A percentile compares a stretch with the other conserved stretches of the same genome.
phyloP scores from a whole-genome alignment of 805 yeast species.

The Wickerhamiella qilinensis region DNA sequence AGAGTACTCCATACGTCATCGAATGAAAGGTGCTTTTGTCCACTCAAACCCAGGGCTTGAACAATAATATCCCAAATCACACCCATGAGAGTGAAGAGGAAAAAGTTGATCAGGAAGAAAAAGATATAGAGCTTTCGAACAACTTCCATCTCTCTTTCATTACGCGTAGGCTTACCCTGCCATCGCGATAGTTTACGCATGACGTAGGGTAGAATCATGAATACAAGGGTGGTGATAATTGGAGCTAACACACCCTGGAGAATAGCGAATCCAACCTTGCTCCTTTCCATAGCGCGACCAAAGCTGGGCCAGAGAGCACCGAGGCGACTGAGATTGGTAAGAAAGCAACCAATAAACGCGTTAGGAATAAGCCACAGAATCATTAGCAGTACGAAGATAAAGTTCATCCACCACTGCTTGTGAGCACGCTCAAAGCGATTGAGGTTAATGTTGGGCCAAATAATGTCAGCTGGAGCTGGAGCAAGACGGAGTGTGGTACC shows the following conservation, averaged over 20 bases:
- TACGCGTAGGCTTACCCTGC: slow-evolving; percentile 24
- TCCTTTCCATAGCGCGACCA: slow-evolving; percentile 14
- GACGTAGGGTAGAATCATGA: slow-evolving; percentile 21
- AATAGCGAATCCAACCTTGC: slow-evolving; percentile 19
- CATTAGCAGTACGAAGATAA: slow-evolving; percentile 17
- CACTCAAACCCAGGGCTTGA: slow-evolving; percentile 14
- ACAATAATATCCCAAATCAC: slow-evolving; percentile 24
- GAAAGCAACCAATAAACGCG: slow-evolving; percentile 26
- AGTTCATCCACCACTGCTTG: slow-evolving; percentile 21
- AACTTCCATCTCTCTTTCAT: slow-evolving; percentile 24
- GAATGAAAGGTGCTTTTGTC: slow-evolving; percentile 9
- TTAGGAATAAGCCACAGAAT: slow-evolving; percentile 25
- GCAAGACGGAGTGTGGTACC: slow-evolving; percentile 16
- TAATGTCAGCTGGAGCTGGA: slow-evolving; percentile 22
- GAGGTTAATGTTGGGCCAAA: slow-evolving; percentile 23
- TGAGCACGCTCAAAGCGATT: slow-evolving; percentile 15
- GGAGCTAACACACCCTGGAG: slow-evolving; percentile 27
- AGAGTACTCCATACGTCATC: slow-evolving; percentile 17
- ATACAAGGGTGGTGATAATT: slow-evolving; percentile 20
- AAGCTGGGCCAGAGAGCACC: slow-evolving; percentile 25
- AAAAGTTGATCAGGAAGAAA: slow-evolving; percentile 25
- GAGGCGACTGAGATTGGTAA: slow-evolving; percentile 22
- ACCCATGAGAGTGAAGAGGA: slow-evolving; percentile 24
- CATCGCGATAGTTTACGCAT: slow-evolving; percentile 23
- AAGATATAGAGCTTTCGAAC: slow-evolving; percentile 23